Percentiles rank a stretch among this genome's conserved stretches.
Conservation (phyloP, 1,139 yeast genomes). For the Cylindricascospora bacillispora region DNA sequence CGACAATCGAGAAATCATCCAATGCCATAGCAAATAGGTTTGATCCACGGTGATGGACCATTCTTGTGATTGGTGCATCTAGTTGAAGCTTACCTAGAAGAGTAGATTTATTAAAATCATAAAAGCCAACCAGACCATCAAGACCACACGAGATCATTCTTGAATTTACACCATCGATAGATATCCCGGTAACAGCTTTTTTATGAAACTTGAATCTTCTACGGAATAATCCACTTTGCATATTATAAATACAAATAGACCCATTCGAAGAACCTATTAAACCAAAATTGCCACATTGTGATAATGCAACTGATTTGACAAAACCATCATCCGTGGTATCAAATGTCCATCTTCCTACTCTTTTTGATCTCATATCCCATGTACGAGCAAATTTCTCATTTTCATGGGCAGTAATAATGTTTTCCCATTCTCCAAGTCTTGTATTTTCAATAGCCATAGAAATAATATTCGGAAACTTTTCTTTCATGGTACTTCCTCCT, state of each 20-base stretch:
- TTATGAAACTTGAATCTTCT: slow-evolving; percentile 55
- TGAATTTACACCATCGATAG: slow-evolving; percentile 81
- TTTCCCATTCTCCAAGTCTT: slow-evolving; percentile 91
- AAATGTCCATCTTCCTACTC: slow-evolving; percentile 65
- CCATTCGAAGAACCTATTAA: slow-evolving; percentile 87
- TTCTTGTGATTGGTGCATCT: slow-evolving; percentile 63
- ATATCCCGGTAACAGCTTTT: slow-evolving; percentile 77
- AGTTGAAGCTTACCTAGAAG: slow-evolving; percentile 56
- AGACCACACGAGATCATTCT: slow-evolving; percentile 78
- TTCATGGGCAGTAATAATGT: slow-evolving; percentile 81
- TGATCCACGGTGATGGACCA: slow-evolving; percentile 69
- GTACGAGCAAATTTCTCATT: slow-evolving; percentile 78
- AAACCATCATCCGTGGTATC: slow-evolving; percentile 65
- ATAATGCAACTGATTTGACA: slow-evolving; percentile 71
- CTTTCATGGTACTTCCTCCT: slow-evolving; percentile 39
- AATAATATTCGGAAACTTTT: slow-evolving; percentile 65
- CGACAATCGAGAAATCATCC: slow-evolving; percentile 76
- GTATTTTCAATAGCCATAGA: slow-evolving; percentile 63
- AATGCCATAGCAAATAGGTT: slow-evolving; percentile 77
- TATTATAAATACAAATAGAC: slow-evolving; percentile 75
- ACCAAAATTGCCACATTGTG: slow-evolving; percentile 93
- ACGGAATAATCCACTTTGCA: slow-evolving; percentile 79
- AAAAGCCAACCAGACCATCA: slow-evolving; percentile 82
- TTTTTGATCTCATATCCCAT: slow-evolving; percentile 77
- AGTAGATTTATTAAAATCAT: slow-evolving; percentile 65